A percentile compares a stretch with the other conserved stretches of the same genome.
Conservation (phyloP, 441 rosid species). For the Adansonia rubrostipa region DNA sequence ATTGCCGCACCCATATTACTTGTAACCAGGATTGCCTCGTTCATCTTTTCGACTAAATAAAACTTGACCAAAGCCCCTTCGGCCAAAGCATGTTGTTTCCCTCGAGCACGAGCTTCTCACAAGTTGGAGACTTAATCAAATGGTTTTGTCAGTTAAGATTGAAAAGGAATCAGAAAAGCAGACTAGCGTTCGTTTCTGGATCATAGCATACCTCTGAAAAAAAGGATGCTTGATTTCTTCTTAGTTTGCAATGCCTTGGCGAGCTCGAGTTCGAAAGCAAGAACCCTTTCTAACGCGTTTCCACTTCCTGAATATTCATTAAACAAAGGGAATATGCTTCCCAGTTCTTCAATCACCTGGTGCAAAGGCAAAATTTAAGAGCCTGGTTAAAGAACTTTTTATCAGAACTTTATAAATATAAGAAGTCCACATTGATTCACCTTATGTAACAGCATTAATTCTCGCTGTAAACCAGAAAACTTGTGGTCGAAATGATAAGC, state of each 20-base stretch:
- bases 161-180: conserved; percentile 18
- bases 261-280: conserved; percentile 93
- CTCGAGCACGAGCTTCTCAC: not conserved
- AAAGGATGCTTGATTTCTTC: conserved; percentile 63
- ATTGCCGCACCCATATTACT: not conserved
- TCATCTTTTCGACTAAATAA: conserved; percentile 7
- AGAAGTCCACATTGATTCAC: conserved; percentile 39
- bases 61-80: not conserved
- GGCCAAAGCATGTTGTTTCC: conserved; percentile 8
- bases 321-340: conserved; percentile 69
- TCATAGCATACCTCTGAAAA: conserved; percentile 63
- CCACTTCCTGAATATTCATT: conserved; percentile 63
- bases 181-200: not conserved
- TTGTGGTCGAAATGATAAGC: conserved; percentile 52
- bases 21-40: not conserved
- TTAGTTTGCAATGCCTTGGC: conserved; percentile 86
- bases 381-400: conserved; percentile 20
- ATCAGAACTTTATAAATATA: conserved; percentile 10
- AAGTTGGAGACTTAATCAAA: not conserved
- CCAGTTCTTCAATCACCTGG: conserved; percentile 92
- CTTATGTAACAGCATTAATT: conserved; percentile 71
- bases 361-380: conserved; percentile 27
- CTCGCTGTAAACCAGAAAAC: conserved; percentile 71
- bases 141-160: not conserved
- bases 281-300: conserved; percentile 84